Percentiles rank a stretch among this genome's conserved stretches.
Conservation (phyloP, 495 filamentous ascomycete species). For the Aspergillus egyptiacus region DNA sequence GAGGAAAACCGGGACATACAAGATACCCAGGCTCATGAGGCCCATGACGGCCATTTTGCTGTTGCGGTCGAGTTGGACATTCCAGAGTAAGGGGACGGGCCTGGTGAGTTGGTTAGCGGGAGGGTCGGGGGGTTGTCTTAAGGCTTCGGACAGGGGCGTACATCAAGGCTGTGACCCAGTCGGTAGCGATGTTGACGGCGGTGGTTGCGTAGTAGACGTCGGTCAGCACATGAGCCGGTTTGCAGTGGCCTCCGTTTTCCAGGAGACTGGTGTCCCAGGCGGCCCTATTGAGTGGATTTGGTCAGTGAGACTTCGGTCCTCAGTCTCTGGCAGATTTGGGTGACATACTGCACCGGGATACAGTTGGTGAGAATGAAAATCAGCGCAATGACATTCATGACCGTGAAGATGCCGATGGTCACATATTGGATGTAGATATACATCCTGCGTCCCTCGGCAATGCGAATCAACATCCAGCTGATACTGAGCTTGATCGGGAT, state of each 20-base stretch:
- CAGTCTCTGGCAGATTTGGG: too few relatives aligned
- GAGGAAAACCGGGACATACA: constrained; percentile 28
- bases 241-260: constrained; percentile 18
- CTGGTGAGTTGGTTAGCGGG: constrained; percentile 16
- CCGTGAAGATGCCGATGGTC: constrained; percentile 15
- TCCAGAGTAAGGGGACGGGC: constrained; percentile 45
- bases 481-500: constrained; percentile 29
- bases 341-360: constrained; percentile 18
- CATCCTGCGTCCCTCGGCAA: constrained; percentile 19
- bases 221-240: constrained; percentile 19
- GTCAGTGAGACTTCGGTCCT: neutral
- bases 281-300: constrained; percentile 14
- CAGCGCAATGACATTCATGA: constrained; percentile 23
- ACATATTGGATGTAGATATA: constrained; percentile 22
- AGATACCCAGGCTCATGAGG: constrained; percentile 44
- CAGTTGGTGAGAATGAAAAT: constrained; percentile 25
- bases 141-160: constrained; percentile 7
- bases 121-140: neutral
- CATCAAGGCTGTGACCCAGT: constrained; percentile 41
- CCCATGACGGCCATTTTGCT: constrained; percentile 43
- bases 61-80: constrained; percentile 38
- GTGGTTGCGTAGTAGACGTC: constrained; percentile 25
- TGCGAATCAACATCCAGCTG: constrained; percentile 25
- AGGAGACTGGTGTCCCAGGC: constrained; percentile 17
- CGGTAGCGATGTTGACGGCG: constrained; percentile 24